Evolutionary conservation across 805 yeast species (phyloP), one percentile per base, ranked within the genome.

Genomic region (Pichia exigua): DNA sequence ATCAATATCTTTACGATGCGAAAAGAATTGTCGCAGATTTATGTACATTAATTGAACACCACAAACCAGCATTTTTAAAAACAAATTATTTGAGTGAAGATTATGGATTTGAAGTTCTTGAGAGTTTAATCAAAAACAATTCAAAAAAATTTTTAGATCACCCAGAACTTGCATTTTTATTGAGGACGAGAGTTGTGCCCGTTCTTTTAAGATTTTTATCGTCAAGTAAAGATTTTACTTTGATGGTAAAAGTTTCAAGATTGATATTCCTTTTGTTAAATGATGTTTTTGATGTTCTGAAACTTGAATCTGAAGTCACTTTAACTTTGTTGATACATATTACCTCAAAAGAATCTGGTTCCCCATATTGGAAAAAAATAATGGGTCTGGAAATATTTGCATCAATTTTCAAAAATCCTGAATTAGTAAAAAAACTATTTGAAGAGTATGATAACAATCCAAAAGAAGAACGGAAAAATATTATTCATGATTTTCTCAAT

Each of bases 61-160:
- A 77, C 52, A 71, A 73, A 32, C 82, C 89, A 0, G 54, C 64
- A 1, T 81, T 79, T 56, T 65, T 89, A 50, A 77, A 77, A 52
- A 66, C 81, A 38, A 67, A 72, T 46, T 69, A 75, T 50, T 62
- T 85, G 35, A 74, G 86, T 44, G 78, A 84, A 65, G 76, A 81
- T 45, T 75, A 89, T 53, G 88, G 89, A 0, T 76, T 94, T 48
- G 99, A 92, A 62, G 75, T 92, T 28, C 65, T 94, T 22, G 98
- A 94, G 66, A 85, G 85, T 51, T 75, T 91, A 4, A 66, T 94
- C 32, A 74, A 82, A 15, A 82, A 82, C 61, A 89, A 89, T 60
- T 71, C 73, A 18, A 54, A 61, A 0, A 60, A 82, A 3, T 87
- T 92, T 61, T 64, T 74, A 18, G 50, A 64, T 2, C 89, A 84